Conservation (phyloP, 805 yeast genomes). For the Starmera pachycereana region DNA sequence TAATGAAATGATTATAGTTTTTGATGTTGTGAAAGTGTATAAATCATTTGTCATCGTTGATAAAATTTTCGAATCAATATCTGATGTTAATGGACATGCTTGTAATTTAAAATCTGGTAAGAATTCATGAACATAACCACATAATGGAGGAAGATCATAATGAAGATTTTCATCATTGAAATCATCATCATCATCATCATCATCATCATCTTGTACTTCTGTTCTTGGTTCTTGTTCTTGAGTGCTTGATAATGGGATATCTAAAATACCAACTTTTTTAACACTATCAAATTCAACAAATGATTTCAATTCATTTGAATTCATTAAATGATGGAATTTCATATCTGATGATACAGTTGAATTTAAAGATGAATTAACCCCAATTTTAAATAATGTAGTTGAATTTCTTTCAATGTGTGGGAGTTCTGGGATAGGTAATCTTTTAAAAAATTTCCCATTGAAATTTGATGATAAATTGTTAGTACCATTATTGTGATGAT, state of each 20-base stretch:
- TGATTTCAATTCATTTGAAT: slow-evolving; percentile 4
- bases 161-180: neutral
- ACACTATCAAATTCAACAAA: slow-evolving; percentile 9
- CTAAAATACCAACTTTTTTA: slow-evolving; percentile 19
- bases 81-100: slow-evolving; percentile 41
- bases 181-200: neutral
- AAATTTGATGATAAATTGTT: slow-evolving; percentile 1
- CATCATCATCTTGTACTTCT: neutral
- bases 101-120: slow-evolving; percentile 30
- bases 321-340: neutral
- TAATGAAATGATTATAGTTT: slow-evolving; percentile 24
- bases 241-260: slow-evolving; percentile 13
- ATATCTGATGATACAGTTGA: neutral
- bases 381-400: slow-evolving; percentile 6
- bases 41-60: slow-evolving; percentile 45
- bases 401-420: slow-evolving; percentile 18
- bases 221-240: slow-evolving; percentile 1
- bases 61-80: slow-evolving; percentile 38
- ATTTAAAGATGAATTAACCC: slow-evolving; percentile 4
- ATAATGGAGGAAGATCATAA: slow-evolving; percentile 18
- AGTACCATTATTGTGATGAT: neutral
- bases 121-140: slow-evolving; percentile 16
- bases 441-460: slow-evolving; percentile 16
- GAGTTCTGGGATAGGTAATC: slow-evolving; percentile 16
- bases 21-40: slow-evolving; percentile 13